Evolutionary conservation across 208 protist species (phyloP).

Genomic region (Trypanosoma rangeli): DNA sequence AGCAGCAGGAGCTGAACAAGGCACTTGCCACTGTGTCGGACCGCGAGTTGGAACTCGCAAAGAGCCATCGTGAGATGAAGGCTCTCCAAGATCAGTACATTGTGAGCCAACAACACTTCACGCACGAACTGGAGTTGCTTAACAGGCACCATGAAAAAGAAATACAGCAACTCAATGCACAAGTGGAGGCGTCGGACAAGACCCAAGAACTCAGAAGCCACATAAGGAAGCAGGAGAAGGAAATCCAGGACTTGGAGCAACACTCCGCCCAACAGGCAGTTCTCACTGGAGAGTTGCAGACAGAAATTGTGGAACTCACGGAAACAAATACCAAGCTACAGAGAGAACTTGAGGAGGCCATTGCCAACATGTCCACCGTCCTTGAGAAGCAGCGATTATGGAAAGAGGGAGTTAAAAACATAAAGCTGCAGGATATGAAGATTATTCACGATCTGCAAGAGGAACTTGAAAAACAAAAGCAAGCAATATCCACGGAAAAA

Average conservation of each 20-base stretch:
- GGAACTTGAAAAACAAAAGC: conserved; percentile 1
- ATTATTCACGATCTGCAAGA: conserved; percentile 6
- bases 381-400: conserved; percentile 6
- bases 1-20: conserved; percentile 9
- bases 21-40: conserved; percentile 2
- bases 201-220: conserved; percentile 1
- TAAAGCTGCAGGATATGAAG: conserved; percentile 2
- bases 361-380: not conserved
- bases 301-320: conserved; percentile 10
- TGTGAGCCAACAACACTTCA: conserved; percentile 23
- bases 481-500: not conserved
- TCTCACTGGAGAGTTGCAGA: conserved; percentile 10
- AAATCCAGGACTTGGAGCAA: conserved; percentile 16
- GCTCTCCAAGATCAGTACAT: conserved; percentile 19
- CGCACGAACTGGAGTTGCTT: conserved; percentile 15
- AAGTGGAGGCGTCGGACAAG: not conserved
- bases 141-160: conserved; percentile 16
- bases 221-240: conserved; percentile 11
- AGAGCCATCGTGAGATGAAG: not conserved
- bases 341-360: not conserved
- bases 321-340: conserved; percentile 7
- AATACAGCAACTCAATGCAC: conserved; percentile 5
- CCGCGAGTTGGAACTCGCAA: conserved; percentile 1
- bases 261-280: conserved; percentile 12
- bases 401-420: conserved; percentile 11